Percentiles rank a stretch among this genome's conserved stretches.
phyloP scores from a whole-genome alignment of 31 red algal genomes.

The Odonthalia washingtoniensis region DNA sequence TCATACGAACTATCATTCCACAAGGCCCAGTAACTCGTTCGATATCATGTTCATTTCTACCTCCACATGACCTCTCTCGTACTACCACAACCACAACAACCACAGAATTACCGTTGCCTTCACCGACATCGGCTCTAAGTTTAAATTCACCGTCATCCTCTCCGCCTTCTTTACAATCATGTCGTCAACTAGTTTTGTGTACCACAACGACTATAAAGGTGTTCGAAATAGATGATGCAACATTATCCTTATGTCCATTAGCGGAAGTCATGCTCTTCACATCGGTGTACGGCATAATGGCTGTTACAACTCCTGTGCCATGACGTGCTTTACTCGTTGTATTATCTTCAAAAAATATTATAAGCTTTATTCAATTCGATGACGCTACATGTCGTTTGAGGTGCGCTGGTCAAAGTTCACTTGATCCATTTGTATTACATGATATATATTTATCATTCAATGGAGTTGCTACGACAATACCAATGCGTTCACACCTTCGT shows the following conservation, averaged over 20 bases:
- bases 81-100: too few relatives aligned
- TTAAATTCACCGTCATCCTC: constrained; percentile 26
- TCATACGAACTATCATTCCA: constrained; percentile 22
- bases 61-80: constrained; percentile 41
- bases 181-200: constrained; percentile 58
- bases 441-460: too few relatives aligned
- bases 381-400: constrained; percentile 43
- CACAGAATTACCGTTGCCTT: too few relatives aligned
- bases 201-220: constrained; percentile 47
- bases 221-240: constrained; percentile 32
- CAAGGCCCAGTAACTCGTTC: constrained; percentile 4
- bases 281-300: constrained; percentile 40
- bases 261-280: constrained; percentile 47
- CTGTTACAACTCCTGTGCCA: constrained; percentile 52
- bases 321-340: constrained; percentile 60
- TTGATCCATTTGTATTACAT: too few relatives aligned
- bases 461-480: too few relatives aligned
- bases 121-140: too few relatives aligned
- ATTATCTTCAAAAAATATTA: constrained; percentile 18
- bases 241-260: too few relatives aligned
- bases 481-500: too few relatives aligned
- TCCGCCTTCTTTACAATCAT: constrained; percentile 43
- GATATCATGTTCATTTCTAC: constrained; percentile 32
- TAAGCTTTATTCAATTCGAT: constrained; percentile 68
- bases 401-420: constrained; percentile 28